Base-by-base conservation (phyloP, 257 asterid species). In the Solanum clarkiae region DNA sequence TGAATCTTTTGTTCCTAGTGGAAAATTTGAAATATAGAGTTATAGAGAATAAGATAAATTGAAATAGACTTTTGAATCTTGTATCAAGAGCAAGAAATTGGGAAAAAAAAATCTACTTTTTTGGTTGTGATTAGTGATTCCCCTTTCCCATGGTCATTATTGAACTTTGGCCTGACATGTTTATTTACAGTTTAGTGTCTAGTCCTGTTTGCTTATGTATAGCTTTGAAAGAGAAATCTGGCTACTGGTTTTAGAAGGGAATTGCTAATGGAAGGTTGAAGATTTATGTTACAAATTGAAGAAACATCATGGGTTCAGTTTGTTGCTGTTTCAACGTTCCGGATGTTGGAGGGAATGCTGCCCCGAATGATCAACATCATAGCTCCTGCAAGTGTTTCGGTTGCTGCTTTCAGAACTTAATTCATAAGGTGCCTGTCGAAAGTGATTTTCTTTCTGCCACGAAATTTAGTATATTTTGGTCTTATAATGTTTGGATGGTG, bases 281-380 rank as follows among this genome's bases (percentile, higher is more conserved):
- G 79, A 47, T 71, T 70, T 80, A 4, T 80, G 84, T 40, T 24
- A 82, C 74, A 82, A 82, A 54, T 65, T 85, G 81, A 60, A 54
- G 47, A n/a, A 65, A 32, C 72, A 84, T 18, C 84, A 94, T 93
- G 98, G 94, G 96, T 84, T 69, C 87, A 13, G 26, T 87, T 7
- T 87, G 91, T 51, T 84, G 93, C 83, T 92, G 95, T 87, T 86
- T 91, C 77, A 56, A 55, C 80, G 92, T 80, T 44, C 60, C 72
- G 22, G 91, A 89, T 75, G 85, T 5, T 20, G 65, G 79, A 22
- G 51, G 24, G 36, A 15, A 49, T 83, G 75, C 57, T 56, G 72
- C 54, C 29, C 80, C 85, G 47, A 42, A 86, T 56, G n/a, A 49
- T 86, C 62, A 89, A 5, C 68, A 62, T 62, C 51, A 86, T 10